Evolutionary conservation across 768 basidiomycete species (phyloP), one percentile per base, ranked within the genome.

Genomic region (Podaxis carcinomalis): DNA sequence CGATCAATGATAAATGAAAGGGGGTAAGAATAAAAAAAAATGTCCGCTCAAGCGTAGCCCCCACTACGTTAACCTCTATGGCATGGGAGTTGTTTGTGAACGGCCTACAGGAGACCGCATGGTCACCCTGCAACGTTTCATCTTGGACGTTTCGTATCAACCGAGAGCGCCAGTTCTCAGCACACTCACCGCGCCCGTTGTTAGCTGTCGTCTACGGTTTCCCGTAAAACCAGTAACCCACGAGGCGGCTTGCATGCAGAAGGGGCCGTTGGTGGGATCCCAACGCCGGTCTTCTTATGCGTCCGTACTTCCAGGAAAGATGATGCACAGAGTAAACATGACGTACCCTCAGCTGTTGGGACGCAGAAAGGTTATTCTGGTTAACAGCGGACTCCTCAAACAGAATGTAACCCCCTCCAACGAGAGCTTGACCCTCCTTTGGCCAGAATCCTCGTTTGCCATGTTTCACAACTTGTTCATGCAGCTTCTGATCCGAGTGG

Each of bases 131-230:
- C 35, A 51, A 59, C 63, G 46, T 89, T 77, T 59, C 50, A 76
- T 96, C 68, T 97, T 70, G 95, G 95, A 92, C 90, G 82, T 65
- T 76, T 90, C 89, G 94, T 95, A 98, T 98, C 95, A 87, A 89
- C 90, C 91, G 81, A 78, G 82, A 75, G 74, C 75, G 58, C 52
- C 56, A 51, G 71, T 72, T 61, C 76, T 72, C n/a, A 72, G 70
- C 64, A 67, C 69, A 67, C 68, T 63, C 64, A 63, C 67, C 70
- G 60, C 66, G 66, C 54, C 63, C 60, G 64, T 62, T 68, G 64
- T 55, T 52, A 65, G 35, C 59, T 47, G 59, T n/a, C 49, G 61
- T 57, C 25, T 39, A 50, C 65, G 55, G 50, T 28, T 37, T 61
- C 54, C 47, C 60, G 51, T 51, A 54, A 44, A 54, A 60, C 50